phyloP scores from a whole-genome alignment of 495 filamentous ascomycete species.

The Tuber calosporum region DNA sequence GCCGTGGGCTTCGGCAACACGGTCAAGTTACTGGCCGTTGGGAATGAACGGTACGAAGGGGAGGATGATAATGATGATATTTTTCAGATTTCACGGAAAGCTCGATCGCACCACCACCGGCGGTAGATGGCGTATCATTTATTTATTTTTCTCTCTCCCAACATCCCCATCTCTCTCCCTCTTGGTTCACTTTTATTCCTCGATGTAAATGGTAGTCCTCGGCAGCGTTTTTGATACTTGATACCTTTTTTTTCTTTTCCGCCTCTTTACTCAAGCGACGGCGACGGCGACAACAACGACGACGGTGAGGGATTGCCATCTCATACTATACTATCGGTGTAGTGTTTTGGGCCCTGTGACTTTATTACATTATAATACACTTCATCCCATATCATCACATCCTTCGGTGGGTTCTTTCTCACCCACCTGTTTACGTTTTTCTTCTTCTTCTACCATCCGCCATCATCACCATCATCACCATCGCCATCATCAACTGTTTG shows the following conservation, averaged over 20 bases:
- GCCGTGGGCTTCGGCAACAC: slow-evolving; percentile 61
- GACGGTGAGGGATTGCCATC: not conserved
- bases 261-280: not conserved
- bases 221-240: not conserved
- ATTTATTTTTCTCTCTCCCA: slow-evolving; percentile 2
- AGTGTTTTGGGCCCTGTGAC: not conserved
- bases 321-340: not conserved
- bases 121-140: slow-evolving; percentile 8
- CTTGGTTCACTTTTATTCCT: slow-evolving; percentile 6
- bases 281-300: not conserved
- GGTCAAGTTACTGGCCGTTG: slow-evolving; percentile 58
- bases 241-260: slow-evolving; percentile 3
- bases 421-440: slow-evolving; percentile 3
- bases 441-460: slow-evolving; percentile 13
- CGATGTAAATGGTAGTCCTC: not conserved
- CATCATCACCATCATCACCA: not conserved
- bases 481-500: not conserved
- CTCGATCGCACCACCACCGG: slow-evolving; percentile 17
- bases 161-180: not conserved
- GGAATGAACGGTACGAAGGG: slow-evolving; percentile 54
- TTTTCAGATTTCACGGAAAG: slow-evolving; percentile 40
- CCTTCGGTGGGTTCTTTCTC: not conserved
- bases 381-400: not conserved
- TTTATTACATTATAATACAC: not conserved
- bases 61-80: slow-evolving; percentile 36